Conservation (phyloP, 225 moss, liverwort and hornwort genomes). For the Asterella californica region DNA sequence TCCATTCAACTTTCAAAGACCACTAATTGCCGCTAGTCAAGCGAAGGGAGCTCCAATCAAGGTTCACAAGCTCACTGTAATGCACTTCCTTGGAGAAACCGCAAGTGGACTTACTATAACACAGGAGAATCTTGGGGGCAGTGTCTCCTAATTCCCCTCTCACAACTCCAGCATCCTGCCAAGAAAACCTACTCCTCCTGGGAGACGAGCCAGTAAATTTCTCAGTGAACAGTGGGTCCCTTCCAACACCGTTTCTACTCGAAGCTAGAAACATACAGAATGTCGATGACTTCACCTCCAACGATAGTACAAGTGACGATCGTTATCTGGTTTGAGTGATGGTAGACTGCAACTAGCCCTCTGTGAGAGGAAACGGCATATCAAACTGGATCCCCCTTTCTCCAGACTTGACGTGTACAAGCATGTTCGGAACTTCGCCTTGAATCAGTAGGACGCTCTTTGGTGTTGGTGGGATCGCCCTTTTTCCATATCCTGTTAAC, state of each 20-base stretch:
- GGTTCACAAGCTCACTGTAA: too few species aligned
- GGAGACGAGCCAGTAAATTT: background rate
- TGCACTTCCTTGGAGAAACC: background rate
- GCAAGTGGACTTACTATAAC: background rate
- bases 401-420: conserved; percentile 3
- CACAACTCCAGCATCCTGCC: background rate
- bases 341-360: background rate
- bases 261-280: too few species aligned
- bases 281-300: background rate
- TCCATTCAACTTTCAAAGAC: background rate
- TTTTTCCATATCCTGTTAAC: conserved; percentile 32
- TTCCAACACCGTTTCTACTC: background rate
- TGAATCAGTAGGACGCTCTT: background rate
- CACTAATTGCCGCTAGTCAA: background rate
- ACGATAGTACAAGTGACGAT: background rate
- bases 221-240: background rate
- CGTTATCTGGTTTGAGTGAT: background rate
- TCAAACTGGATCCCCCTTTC: conserved; percentile 13
- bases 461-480: background rate
- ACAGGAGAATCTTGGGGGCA: background rate
- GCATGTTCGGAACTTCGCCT: background rate
- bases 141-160: background rate
- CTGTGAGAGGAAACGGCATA: background rate
- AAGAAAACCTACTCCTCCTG: background rate
- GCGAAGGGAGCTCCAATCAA: background rate